Evolutionary conservation across 2,329 filamentous ascomycete genomes (phyloP), one percentile per base, ranked within the genome.

Genomic region (Plectosphaerella sp.): DNA sequence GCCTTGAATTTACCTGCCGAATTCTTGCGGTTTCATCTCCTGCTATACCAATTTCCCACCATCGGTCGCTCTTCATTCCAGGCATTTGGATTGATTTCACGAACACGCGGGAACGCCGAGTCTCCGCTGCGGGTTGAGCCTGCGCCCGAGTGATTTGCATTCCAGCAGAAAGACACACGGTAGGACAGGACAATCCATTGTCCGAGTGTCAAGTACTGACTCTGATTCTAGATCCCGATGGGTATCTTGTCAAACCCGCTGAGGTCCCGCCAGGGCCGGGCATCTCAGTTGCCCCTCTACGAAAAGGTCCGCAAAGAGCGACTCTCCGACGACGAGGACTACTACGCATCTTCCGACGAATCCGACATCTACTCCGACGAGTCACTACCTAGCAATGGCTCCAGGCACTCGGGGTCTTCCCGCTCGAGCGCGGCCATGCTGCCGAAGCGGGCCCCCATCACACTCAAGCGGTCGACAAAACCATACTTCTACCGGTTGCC

Each of bases 401-500:
- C 86, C 6, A 78, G 83, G 52, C 73, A 76, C 42, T 74, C 70
- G 16, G 78, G 77, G 2, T 72, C 71, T 15, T 73, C 73, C 11
- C 64, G 69, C 10, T 67, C 72, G 3, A 72, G 70, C 11, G 67
- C 71, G 52, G 64, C 73, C 8, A 77, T 80, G 64, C 63, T 75
- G 39, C 69, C 73, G 3, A 76, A 70, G 49, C 67, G 67, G 55
- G 60, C 61, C 14, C 63, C 67, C 35, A 59, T 61, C 25, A 54
- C 68, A 16, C 52, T 64, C 28, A 64, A 67, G 20, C 60, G 64
- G 12, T 62, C 70, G 12, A 62, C 60, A 15, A 62, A 69, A 45
- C 61, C 68, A 8, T 61, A 69, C 50, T 67, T 79, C 49, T 89
- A 88, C 61, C 78, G 84, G 33, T 70, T 92, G 42, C 89, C 88